phyloP scores from a whole-genome alignment of 2,329 filamentous ascomycete genomes.

The Orbilia oligospora region DNA sequence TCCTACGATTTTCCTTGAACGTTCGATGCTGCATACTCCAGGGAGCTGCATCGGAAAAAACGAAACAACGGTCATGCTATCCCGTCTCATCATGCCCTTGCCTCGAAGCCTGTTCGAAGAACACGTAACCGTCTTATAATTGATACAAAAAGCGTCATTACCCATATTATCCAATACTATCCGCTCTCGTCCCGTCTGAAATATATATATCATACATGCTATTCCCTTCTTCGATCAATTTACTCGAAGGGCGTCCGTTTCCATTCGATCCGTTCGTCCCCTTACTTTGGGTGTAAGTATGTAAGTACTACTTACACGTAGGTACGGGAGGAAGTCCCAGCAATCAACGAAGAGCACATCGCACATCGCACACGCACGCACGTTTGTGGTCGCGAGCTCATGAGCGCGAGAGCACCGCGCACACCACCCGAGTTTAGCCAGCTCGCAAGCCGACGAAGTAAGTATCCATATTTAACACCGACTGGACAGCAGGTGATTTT shows the following conservation, averaged over 20 bases:
- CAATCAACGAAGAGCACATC: slow-evolving; percentile 27
- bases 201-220: slow-evolving; percentile 29
- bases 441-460: slow-evolving; percentile 27
- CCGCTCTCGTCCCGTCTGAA: slow-evolving; percentile 22
- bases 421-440: slow-evolving; percentile 21
- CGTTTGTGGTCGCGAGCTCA: slow-evolving; percentile 47
- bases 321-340: slow-evolving; percentile 41
- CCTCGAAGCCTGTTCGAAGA: slow-evolving; percentile 30
- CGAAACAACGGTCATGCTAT: slow-evolving; percentile 17
- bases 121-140: slow-evolving; percentile 57
- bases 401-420: slow-evolving; percentile 50
- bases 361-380: slow-evolving; percentile 9
- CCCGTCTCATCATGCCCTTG: slow-evolving; percentile 29
- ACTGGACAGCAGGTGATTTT: slow-evolving; percentile 45
- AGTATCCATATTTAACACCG: slow-evolving; percentile 31
- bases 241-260: slow-evolving; percentile 22
- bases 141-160: slow-evolving; percentile 51
- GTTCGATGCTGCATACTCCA: slow-evolving; percentile 23
- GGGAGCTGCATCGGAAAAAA: slow-evolving; percentile 43
- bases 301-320: not conserved
- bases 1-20: slow-evolving; percentile 59
- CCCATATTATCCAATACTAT: slow-evolving; percentile 28
- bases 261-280: slow-evolving; percentile 26
- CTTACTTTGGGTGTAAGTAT: slow-evolving; percentile 12
- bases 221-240: slow-evolving; percentile 29